Base-by-base conservation (phyloP, 352 stramenopile genomes). In the Phytophthora rubi region DNA sequence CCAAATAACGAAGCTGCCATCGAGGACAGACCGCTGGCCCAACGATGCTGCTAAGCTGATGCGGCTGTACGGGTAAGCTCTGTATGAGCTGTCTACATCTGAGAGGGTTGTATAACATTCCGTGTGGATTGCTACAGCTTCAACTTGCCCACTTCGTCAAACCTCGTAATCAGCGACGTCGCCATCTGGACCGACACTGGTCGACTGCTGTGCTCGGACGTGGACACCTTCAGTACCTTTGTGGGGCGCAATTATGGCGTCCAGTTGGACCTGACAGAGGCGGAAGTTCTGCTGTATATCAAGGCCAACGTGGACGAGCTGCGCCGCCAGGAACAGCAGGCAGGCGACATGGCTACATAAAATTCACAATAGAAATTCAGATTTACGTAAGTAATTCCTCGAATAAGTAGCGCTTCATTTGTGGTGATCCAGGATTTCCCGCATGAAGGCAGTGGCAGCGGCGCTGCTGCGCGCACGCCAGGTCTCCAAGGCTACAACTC, bases 291-390 rank as follows among this genome's bases (percentile, higher is more conserved):
- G 47, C 70, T 91, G 16, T 87, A 90, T 65, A 79, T 90, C 58
- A 90, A 89, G 53, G 81, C 82, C 16, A 91, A 93, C 71, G 71
- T 91, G 48, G 82, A 93, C 23, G 85, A 92, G 60, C 62, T 89
- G 47, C 76, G 81, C 0, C 68, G 78, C 4, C 70, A 76, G 15
- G 69, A 82, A 44, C 67, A 62, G 42, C 13, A 49, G 5, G 15
- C 4, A n/a, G 6, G 12, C 33, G 13, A 62, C 18, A 63, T 68
- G 39, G 49, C 23, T 48, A 37, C 23, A 44, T 44, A 44, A 44
- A 44, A n/a, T 44, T 44, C 37, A n/a, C 37, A 44, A 44, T 44
- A 42, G 10, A 42, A 42, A 42, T 15, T 42, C 35, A 42, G 10
- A 42, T 13, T 30, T 30, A 30, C 0, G 0, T 30, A 30, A 30